phyloP scores from a whole-genome alignment of 1,139 yeast species.

The Magnusiomyces sp. region DNA sequence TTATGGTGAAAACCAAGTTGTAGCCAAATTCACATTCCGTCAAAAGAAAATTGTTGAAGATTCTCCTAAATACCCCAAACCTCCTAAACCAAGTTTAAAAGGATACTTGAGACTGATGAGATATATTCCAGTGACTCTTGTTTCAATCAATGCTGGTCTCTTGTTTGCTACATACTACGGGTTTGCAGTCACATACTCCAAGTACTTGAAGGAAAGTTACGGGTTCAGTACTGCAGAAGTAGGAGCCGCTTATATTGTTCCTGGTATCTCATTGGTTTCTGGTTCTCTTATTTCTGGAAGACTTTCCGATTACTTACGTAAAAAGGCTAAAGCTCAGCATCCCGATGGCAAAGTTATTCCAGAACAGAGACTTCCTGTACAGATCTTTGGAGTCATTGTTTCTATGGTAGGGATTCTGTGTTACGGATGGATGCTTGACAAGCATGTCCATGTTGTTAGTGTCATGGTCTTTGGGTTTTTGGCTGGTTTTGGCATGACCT shows the following conservation, averaged over 20 bases:
- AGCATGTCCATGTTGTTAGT: slow-evolving; percentile 37
- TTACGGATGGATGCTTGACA: slow-evolving; percentile 48
- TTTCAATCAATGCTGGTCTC: slow-evolving; percentile 44
- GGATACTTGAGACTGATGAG: slow-evolving; percentile 35
- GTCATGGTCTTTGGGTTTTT: slow-evolving; percentile 41
- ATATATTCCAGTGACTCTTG: slow-evolving; percentile 40
- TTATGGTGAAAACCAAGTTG: slow-evolving; percentile 22
- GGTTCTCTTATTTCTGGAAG: slow-evolving; percentile 49
- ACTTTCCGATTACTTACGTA: slow-evolving; percentile 38
- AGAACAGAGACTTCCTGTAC: slow-evolving; percentile 42
- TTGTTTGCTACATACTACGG: slow-evolving; percentile 51
- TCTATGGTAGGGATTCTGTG: slow-evolving; percentile 43
- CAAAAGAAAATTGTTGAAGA: slow-evolving; percentile 30
- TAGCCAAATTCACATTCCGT: slow-evolving; percentile 27
- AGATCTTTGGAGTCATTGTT: slow-evolving; percentile 39
- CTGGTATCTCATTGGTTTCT: slow-evolving; percentile 42
- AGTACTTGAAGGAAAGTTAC: slow-evolving; percentile 36
- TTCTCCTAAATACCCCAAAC: slow-evolving; percentile 34
- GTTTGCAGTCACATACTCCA: slow-evolving; percentile 44
- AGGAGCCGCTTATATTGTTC: slow-evolving; percentile 46
- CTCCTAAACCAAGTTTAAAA: slow-evolving; percentile 41
- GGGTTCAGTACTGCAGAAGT: slow-evolving; percentile 33
- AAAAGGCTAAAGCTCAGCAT: slow-evolving; percentile 26
- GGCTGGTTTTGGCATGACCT: slow-evolving; percentile 49
- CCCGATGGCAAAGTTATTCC: slow-evolving; percentile 33